phyloP scores from a whole-genome alignment of 2,329 filamentous ascomycete genomes.

The Sarocladiaceae sp. region DNA sequence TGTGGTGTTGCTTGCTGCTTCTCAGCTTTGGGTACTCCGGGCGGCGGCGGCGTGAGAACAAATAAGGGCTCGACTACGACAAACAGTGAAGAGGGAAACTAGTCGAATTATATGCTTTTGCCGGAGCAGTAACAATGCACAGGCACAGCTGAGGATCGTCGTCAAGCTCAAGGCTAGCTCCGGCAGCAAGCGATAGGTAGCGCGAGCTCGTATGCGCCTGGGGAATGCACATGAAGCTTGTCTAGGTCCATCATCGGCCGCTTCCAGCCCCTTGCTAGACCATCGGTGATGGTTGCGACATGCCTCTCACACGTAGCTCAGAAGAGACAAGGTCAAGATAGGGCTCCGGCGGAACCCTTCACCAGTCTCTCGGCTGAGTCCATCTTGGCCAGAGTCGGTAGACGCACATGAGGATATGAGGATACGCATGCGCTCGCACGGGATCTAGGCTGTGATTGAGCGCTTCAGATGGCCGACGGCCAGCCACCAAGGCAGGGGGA shows the following conservation, averaged over 20 bases:
- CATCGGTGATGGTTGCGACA: not conserved
- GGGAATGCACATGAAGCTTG: not conserved
- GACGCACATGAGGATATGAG: not conserved
- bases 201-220: not conserved
- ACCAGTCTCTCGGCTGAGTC: slow-evolving; percentile 1
- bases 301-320: not conserved
- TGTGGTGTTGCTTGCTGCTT: too few relatives aligned
- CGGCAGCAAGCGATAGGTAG: not conserved
- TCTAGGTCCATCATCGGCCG: not conserved
- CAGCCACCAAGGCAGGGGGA: not conserved
- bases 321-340: too few relatives aligned
- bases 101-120: slow-evolving; percentile 4
- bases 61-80: not conserved
- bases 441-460: not conserved
- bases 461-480: not conserved
- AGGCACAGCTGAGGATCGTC: not conserved
- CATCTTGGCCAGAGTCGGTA: not conserved
- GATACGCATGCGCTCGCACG: not conserved
- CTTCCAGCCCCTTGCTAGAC: not conserved
- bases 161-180: not conserved
- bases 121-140: not conserved
- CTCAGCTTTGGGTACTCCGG: too few relatives aligned
- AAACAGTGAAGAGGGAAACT: not conserved
- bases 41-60: too few relatives aligned
- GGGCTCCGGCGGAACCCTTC: not conserved